A percentile compares a stretch with the other conserved stretches of the same genome.
These are phyloP conservation scores for Saitozyma podzolica DNA, from an alignment of 768 basidiomycete genomes.

Conservation along the genomic window DNA sequence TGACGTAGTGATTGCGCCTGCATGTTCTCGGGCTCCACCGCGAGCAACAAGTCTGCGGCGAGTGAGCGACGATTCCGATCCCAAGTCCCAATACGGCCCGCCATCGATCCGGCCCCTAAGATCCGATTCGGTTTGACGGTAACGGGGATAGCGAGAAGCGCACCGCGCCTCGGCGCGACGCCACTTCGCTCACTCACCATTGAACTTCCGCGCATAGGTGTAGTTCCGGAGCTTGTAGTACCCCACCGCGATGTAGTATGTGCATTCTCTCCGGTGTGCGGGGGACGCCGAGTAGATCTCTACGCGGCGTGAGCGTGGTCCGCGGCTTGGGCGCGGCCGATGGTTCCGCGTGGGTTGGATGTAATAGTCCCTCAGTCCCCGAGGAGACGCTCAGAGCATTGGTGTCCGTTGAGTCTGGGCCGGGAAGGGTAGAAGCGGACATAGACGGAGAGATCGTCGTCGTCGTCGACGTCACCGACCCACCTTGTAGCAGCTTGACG, in stretches of 20 bases:
- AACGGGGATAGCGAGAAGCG: too few relatives aligned
- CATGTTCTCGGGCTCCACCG: slow-evolving; percentile 89
- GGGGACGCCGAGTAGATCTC: slow-evolving; percentile 91
- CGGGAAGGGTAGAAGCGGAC: too few relatives aligned
- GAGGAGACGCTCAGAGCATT: too few relatives aligned
- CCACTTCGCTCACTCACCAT: too few relatives aligned
- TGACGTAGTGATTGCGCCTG: slow-evolving; percentile 82
- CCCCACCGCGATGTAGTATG: slow-evolving; percentile 94
- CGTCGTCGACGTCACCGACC: slow-evolving; percentile 18
- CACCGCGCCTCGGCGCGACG: too few relatives aligned
- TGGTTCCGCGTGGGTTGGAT: neutral
- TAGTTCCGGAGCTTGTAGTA: slow-evolving; percentile 97
- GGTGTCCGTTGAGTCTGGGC: too few relatives aligned
- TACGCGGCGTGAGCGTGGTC: slow-evolving; percentile 47
- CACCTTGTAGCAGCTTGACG: slow-evolving; percentile 85
- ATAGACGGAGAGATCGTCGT: neutral
- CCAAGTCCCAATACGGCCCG: too few relatives aligned
- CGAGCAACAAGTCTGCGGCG: slow-evolving; percentile 70
- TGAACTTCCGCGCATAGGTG: slow-evolving; percentile 87
- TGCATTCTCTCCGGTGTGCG: slow-evolving; percentile 81
- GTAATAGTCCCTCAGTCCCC: too few relatives aligned
- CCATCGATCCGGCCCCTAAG: too few relatives aligned
- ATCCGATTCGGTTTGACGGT: too few relatives aligned
- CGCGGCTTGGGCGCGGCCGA: too few relatives aligned
- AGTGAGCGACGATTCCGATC: neutral